Evolutionary conservation across 805 yeast genomes (phyloP).

Genomic region (Wickerhamiella musiphila): DNA sequence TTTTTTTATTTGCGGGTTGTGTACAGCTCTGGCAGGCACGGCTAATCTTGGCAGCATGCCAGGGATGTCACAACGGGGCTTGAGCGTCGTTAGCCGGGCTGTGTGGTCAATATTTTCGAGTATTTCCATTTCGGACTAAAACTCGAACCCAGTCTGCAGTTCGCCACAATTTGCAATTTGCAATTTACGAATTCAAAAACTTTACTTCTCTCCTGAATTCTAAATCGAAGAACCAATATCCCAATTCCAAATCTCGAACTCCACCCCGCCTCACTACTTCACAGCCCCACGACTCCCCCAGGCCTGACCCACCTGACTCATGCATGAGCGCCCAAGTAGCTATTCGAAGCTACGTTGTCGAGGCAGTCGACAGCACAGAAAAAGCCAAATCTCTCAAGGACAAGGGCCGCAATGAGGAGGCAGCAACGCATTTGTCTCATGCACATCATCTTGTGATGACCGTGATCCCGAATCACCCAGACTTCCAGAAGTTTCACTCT

Average conservation of each 20-base stretch:
- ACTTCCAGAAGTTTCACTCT: constrained; percentile 1
- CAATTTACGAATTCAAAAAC: no score
- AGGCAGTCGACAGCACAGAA: constrained; percentile 4
- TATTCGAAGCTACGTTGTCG: constrained; percentile 1
- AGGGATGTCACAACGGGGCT: no score
- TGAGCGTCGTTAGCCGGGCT: no score
- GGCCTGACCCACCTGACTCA: not conserved
- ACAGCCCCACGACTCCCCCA: not conserved
- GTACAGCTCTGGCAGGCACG: not conserved
- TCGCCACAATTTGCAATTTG: no score
- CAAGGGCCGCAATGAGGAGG: constrained; percentile 8
- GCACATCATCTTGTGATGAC: constrained; percentile 5
- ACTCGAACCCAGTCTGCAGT: no score
- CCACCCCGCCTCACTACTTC: not conserved
- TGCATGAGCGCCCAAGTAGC: constrained; percentile 1
- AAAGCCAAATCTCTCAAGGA: constrained; percentile 5
- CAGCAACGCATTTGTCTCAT: constrained; percentile 2
- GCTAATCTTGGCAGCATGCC: no score
- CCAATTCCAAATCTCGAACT: no score
- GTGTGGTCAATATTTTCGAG: no score
- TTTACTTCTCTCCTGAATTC: no score
- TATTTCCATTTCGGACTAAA: no score
- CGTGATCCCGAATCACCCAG: constrained; percentile 3
- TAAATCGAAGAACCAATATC: no score
- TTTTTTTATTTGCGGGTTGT: not conserved